A percentile compares a stretch with the other conserved stretches of the same genome.
Evolutionary conservation across 129 eudicot genomes (phyloP).

Genomic region (Arctium lappa): DNA sequence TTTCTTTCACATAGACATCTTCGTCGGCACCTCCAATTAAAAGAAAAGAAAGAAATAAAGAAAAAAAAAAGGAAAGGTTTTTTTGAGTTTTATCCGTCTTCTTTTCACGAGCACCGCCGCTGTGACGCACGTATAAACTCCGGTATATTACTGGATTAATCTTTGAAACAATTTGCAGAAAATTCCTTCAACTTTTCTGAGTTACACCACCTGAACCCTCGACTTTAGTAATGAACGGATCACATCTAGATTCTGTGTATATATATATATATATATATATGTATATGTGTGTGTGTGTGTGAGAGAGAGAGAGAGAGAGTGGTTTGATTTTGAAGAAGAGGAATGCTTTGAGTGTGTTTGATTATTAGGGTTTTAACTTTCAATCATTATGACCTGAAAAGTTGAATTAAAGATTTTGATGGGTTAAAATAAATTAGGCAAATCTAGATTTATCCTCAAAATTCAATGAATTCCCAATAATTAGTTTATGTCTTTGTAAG

Average conservation of each 20-base stretch:
- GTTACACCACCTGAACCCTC: conserved; percentile 2
- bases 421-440: background rate
- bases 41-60: background rate
- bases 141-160: conserved; percentile 27
- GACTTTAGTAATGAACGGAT: background rate
- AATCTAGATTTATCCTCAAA: background rate
- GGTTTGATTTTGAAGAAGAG: background rate
- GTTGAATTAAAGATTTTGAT: background rate
- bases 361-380: background rate
- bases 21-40: conserved; percentile 20
- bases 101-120: conserved; percentile 28
- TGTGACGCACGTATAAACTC: conserved; percentile 20
- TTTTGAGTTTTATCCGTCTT: conserved; percentile 13
- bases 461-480: background rate
- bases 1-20: background rate
- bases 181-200: background rate
- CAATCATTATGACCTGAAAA: background rate
- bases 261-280: background rate
- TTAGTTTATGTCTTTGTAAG: background rate
- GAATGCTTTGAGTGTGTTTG: background rate
- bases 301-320: background rate
- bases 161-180: background rate
- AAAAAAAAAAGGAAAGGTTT: conserved; percentile 1
- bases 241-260: background rate
- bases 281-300: background rate